Evolutionary conservation across 2,329 filamentous ascomycete species (phyloP).

Genomic region (Colletotrichum sidae): DNA sequence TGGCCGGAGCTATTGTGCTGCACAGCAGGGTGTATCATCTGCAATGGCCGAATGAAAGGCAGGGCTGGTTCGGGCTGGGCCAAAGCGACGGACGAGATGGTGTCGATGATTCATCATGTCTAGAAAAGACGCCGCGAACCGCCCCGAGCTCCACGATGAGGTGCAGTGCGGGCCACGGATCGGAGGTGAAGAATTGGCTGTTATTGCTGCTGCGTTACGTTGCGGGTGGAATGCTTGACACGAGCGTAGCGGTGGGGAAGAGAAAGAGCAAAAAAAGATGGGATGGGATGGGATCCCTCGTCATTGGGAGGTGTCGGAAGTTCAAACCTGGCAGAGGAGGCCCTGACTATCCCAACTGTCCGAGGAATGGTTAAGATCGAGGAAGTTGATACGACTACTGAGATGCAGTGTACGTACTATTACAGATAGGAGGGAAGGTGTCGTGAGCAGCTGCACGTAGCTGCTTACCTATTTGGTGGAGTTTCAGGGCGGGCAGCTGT

Average conservation of each 20-base stretch:
- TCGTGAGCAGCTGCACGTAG: not conserved
- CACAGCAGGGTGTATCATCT: not conserved
- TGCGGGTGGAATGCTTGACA: constrained; percentile 7
- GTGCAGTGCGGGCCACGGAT: constrained; percentile 31
- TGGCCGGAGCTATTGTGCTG: not conserved
- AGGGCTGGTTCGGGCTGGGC: not conserved
- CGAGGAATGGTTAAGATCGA: not conserved
- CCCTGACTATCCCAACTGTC: constrained; percentile 14
- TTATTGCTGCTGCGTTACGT: constrained; percentile 9
- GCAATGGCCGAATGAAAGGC: constrained; percentile 9
- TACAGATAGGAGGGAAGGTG: not conserved
- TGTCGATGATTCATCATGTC: constrained; percentile 36
- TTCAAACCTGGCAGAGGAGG: not conserved
- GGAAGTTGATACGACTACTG: no score
- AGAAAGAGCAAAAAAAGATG: not conserved
- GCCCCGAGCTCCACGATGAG: constrained; percentile 24
- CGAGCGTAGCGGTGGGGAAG: not conserved
- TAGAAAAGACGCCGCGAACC: not conserved
- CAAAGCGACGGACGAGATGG: constrained; percentile 1
- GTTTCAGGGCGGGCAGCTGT: no score
- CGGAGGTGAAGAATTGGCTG: constrained; percentile 11
- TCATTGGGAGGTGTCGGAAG: not conserved
- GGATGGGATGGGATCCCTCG: constrained; percentile 18
- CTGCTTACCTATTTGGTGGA: not conserved
- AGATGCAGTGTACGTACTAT: no score